Evolutionary conservation across 805 yeast species (phyloP).

Genomic region (Pichia pseudocactophila): DNA sequence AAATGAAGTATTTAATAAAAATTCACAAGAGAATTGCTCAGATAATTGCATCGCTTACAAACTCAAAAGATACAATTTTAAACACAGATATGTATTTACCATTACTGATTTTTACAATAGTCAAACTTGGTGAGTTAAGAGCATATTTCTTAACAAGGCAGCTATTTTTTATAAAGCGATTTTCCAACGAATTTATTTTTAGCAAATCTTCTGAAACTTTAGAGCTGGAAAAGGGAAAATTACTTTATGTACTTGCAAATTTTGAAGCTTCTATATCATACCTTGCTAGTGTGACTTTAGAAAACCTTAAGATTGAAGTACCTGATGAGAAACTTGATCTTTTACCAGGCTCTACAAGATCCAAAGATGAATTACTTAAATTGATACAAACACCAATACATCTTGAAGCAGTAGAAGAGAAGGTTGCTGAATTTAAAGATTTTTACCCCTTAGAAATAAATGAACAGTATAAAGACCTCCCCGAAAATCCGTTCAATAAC

Average conservation of each 20-base stretch:
- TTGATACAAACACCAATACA: slow-evolving; percentile 18
- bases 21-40: slow-evolving; percentile 24
- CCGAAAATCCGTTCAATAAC: slow-evolving; percentile 4
- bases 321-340: slow-evolving; percentile 9
- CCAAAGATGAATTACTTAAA: slow-evolving; percentile 1
- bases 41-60: slow-evolving; percentile 17
- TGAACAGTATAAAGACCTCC: slow-evolving; percentile 2
- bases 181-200: slow-evolving; percentile 24
- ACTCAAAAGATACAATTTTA: slow-evolving; percentile 10
- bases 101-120: slow-evolving; percentile 26
- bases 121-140: slow-evolving; percentile 23
- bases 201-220: slow-evolving; percentile 14
- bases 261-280: slow-evolving; percentile 30
- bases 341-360: slow-evolving; percentile 4
- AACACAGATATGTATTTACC: slow-evolving; percentile 31
- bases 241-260: slow-evolving; percentile 29
- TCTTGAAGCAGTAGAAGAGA: slow-evolving; percentile 23
- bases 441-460: slow-evolving; percentile 6
- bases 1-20: slow-evolving; percentile 24
- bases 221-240: slow-evolving; percentile 26
- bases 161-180: slow-evolving; percentile 27
- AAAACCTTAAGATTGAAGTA: slow-evolving; percentile 23
- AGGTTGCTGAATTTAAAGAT: slow-evolving; percentile 15
- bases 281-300: slow-evolving; percentile 25
- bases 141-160: slow-evolving; percentile 25